Base-by-base conservation (phyloP, 1,284 basidiomycete species). In the Austroboletus novae-zelandiae region DNA sequence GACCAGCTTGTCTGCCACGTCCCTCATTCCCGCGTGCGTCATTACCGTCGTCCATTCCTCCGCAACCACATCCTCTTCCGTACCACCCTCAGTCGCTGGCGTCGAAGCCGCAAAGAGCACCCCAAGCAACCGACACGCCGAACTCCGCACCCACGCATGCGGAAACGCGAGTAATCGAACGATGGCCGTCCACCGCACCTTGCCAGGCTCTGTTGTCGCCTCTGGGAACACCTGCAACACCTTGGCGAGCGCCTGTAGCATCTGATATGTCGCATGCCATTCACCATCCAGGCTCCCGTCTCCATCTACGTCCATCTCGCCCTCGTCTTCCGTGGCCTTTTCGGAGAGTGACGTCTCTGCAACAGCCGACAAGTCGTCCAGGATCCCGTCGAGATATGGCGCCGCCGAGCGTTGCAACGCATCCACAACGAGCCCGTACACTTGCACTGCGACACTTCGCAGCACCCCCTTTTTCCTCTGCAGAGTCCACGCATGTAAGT, bases 121-220 rank as follows among this genome's bases (percentile, higher is more conserved):
- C 6, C 92, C 91, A 1, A 98, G 68, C 8, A 94, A 75, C 41
- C 92, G 81, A 56, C 87, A 87, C 1, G 94, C 78, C 1, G 89
- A 89, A 13, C 84, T 83, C 31, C 95, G 86, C 1, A 97, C 93
- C 96, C 95, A 98, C 5, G 91, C 83, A 70, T 99, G 96, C 11
- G 95, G 94, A 71, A 89, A 98, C 9, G 91, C 76, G 3, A 98
- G 78, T 61, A 91, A 83, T 0, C 75, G 62, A 17, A 83, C 73
- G 39, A 97, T 74, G 0, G 74, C 66, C 18, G 71, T 60, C 93
- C 93, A 96, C 4, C 75, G 68, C 2, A 91, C 69, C 45, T 69
- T 71, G 42, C 47, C 52, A 1, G 50, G 31, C 35, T 50, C 59
- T 44, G 48, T 53, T 41, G 56, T 60, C 43, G 76, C 59, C 27